These are phyloP conservation scores for Fusarium sp. DNA, from an alignment of 2,329 filamentous ascomycete genomes.

Conservation along the genomic window DNA sequence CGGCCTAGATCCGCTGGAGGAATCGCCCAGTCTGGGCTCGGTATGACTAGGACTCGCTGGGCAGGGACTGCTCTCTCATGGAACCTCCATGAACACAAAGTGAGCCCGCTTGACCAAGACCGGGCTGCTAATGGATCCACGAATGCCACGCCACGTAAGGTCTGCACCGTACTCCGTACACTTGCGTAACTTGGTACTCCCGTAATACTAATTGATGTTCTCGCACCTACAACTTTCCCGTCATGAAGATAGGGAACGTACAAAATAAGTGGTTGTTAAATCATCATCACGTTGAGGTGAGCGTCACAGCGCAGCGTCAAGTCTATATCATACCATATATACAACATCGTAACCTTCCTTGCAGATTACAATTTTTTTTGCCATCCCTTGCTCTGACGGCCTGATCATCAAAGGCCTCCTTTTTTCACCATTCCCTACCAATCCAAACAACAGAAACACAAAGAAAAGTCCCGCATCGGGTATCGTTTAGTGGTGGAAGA, in stretches of 20 bases:
- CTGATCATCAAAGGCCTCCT: neutral
- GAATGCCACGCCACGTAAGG: neutral
- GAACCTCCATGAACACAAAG: neutral
- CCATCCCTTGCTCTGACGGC: neutral
- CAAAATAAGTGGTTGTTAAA: conserved; percentile 23
- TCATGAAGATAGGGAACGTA: neutral
- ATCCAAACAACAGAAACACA: neutral
- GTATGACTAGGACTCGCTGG: neutral
- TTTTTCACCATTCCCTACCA: neutral
- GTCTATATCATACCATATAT: conserved; percentile 3
- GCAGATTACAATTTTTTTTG: neutral
- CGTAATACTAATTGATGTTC: conserved; percentile 3
- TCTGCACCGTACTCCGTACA: neutral
- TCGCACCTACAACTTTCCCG: neutral
- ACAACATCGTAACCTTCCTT: neutral
- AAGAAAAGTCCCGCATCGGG: conserved; percentile 19
- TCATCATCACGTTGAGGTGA: conserved; percentile 26
- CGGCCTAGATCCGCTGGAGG: neutral
- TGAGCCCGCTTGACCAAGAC: conserved; percentile 28
- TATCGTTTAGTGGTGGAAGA: conserved; percentile 38
- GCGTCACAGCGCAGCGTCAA: conserved; percentile 6
- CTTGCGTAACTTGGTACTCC: neutral
- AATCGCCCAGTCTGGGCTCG: neutral
- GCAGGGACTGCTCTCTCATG: neutral
- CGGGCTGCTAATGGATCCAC: neutral